Percentiles rank a stretch among this genome's conserved stretches.
Conservation (phyloP, 2,329 filamentous ascomycete species). For the Triangularia verruculosa region DNA sequence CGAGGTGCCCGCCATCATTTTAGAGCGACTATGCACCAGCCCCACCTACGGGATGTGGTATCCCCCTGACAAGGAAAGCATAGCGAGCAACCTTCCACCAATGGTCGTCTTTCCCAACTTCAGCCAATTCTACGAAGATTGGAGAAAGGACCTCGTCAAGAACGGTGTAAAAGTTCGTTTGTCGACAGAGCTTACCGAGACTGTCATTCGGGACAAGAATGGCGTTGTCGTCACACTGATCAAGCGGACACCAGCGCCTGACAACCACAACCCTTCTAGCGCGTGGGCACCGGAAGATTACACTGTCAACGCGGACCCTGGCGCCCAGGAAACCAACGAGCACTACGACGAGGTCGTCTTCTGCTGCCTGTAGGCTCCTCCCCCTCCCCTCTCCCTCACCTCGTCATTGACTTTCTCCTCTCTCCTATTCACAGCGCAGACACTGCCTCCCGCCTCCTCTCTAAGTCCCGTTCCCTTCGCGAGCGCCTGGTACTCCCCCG, state of each 20-base stretch:
- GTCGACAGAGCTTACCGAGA: constrained; percentile 52
- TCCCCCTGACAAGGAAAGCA: constrained; percentile 44
- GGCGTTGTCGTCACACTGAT: constrained; percentile 50
- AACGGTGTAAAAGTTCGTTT: constrained; percentile 57
- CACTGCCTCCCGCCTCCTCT: constrained; percentile 59
- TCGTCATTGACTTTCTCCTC: background rate
- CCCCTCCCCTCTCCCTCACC: background rate
- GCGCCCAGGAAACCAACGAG: constrained; percentile 52
- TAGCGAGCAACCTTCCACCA: constrained; percentile 57
- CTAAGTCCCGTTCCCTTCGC: constrained; percentile 53
- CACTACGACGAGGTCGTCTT: constrained; percentile 65
- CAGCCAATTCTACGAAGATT: constrained; percentile 57
- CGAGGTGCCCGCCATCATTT: constrained; percentile 65
- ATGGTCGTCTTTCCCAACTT: constrained; percentile 67
- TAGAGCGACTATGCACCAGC: constrained; percentile 58
- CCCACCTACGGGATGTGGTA: constrained; percentile 61
- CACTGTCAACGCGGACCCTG: constrained; percentile 42
- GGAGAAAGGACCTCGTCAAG: constrained; percentile 51
- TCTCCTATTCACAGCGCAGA: constrained; percentile 45
- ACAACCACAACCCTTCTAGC: constrained; percentile 33
- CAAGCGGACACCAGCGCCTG: constrained; percentile 39
- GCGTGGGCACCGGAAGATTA: constrained; percentile 23
- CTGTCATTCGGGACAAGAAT: constrained; percentile 49
- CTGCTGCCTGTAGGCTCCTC: constrained; percentile 45
- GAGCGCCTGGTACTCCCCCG: constrained; percentile 69